Evolutionary conservation across 2,329 filamentous ascomycete genomes (phyloP).

Genomic region (Macrophomina tecta): DNA sequence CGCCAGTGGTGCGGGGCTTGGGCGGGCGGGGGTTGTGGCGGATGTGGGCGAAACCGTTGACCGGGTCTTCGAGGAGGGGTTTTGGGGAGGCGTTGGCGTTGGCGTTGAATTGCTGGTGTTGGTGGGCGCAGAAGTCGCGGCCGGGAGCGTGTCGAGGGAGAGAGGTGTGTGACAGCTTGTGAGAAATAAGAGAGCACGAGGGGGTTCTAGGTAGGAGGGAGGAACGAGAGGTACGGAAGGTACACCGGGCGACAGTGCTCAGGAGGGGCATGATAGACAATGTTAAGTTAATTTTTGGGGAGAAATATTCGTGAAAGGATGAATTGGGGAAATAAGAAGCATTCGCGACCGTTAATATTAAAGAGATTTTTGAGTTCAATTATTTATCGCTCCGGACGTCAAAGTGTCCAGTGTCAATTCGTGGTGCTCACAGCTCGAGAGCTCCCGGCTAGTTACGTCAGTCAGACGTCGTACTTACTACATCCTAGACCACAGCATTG

Average conservation of each 20-base stretch:
- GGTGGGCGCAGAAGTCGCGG: not conserved
- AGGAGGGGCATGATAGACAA: not conserved
- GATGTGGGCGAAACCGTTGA: conserved; percentile 58
- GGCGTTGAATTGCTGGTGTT: not conserved
- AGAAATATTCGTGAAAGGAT: not conserved
- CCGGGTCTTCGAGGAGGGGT: conserved; percentile 52
- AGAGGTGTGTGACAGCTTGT: not conserved
- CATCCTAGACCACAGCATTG: not conserved
- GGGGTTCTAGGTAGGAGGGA: not conserved
- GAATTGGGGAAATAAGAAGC: not conserved
- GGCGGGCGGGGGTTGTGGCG: conserved; percentile 55
- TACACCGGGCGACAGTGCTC: not conserved
- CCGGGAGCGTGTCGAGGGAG: not conserved
- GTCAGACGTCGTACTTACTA: conserved; percentile 3
- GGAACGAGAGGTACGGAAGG: not conserved
- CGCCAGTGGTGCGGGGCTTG: conserved; percentile 57
- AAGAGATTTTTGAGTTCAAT: too few relatives aligned
- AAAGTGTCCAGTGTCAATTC: not conserved
- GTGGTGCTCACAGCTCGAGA: not conserved
- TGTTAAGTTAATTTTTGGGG: not conserved
- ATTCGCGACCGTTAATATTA: too few relatives aligned
- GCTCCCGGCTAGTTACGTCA: not conserved
- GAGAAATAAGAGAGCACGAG: not conserved
- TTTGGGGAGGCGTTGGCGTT: not conserved
- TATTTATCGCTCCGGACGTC: not conserved